A percentile compares a stretch with the other conserved stretches of the same genome.
phyloP scores from a whole-genome alignment of 768 basidiomycete species.

The Naganishia vaughanmartiniae region DNA sequence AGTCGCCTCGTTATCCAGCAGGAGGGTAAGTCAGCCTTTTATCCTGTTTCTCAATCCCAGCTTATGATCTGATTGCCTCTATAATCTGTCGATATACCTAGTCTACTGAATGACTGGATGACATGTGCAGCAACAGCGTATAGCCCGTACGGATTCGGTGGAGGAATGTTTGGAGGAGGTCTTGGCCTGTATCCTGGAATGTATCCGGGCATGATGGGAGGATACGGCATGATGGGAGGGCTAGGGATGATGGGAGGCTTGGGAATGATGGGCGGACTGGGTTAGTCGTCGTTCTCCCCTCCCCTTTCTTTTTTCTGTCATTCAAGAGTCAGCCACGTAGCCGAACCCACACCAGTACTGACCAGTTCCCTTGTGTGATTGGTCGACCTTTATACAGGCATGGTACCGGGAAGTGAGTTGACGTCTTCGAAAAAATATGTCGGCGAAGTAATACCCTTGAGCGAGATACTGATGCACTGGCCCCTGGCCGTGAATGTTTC shows the following conservation, averaged over 20 bases:
- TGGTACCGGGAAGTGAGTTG: conserved; percentile 10
- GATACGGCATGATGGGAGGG: conserved; percentile 25
- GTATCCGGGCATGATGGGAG: conserved; percentile 24
- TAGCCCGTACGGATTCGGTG: conserved; percentile 2
- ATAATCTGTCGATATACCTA: not conserved
- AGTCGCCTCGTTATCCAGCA: conserved; percentile 30
- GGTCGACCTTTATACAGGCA: not conserved
- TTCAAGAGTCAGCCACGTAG: not conserved
- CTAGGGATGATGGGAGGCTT: conserved; percentile 14
- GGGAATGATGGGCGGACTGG: conserved; percentile 28
- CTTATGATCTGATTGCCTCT: not conserved
- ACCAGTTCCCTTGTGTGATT: not conserved
- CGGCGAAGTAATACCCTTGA: not conserved
- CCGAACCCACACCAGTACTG: not conserved
- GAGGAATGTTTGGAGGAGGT: not conserved
- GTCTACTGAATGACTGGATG: conserved; percentile 28
- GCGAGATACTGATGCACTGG: not conserved
- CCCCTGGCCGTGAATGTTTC: not conserved
- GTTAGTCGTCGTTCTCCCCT: not conserved
- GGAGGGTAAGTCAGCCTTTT: conserved; percentile 22
- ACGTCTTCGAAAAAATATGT: not conserved
- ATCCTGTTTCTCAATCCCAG: not conserved
- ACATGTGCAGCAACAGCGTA: not conserved
- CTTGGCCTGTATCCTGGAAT: conserved; percentile 4
- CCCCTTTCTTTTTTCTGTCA: not conserved